These are phyloP conservation scores for Guadua angustifolia DNA, from an alignment of 176 grass and related monocot genomes.

Conservation along the genomic window DNA sequence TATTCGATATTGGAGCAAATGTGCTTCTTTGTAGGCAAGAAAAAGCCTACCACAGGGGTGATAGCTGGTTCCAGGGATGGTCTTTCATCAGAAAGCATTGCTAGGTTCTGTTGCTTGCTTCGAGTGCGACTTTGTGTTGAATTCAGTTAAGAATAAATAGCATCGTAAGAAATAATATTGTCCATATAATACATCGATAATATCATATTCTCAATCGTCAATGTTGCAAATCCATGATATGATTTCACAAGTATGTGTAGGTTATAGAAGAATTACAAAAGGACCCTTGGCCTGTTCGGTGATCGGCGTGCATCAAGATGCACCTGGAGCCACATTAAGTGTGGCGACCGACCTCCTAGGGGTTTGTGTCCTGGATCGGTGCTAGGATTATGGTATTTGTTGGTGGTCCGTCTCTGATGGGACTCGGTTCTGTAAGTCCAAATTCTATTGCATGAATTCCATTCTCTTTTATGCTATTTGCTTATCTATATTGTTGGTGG, in stretches of 20 bases:
- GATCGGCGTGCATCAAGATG: conserved; percentile 85
- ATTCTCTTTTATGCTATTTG: conserved; percentile 30
- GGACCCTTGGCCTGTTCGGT: conserved; percentile 76
- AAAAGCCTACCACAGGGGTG: conserved; percentile 75
- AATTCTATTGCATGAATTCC: neutral
- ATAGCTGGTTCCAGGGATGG: conserved; percentile 72
- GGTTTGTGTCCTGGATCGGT: conserved; percentile 88
- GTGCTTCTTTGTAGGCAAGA: conserved; percentile 82
- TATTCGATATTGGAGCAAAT: conserved; percentile 76
- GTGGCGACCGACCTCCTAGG: conserved; percentile 77
- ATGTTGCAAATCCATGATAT: neutral
- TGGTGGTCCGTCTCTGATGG: conserved; percentile 80
- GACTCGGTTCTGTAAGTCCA: conserved; percentile 78
- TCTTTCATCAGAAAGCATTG: conserved; percentile 74
- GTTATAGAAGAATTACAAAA: conserved; percentile 93
- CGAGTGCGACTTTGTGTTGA: conserved; percentile 88
- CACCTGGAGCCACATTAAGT: conserved; percentile 76
- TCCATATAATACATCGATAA: no score
- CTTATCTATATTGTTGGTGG: neutral
- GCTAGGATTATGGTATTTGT: conserved; percentile 97
- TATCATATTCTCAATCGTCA: neutral
- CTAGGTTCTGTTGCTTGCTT: conserved; percentile 89
- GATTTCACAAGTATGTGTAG: conserved; percentile 40
- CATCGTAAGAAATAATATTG: conserved; percentile 40
- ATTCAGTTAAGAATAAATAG: conserved; percentile 78